Evolutionary conservation across 345 rosid genomes (phyloP).

Genomic region (Durio zibethinus): DNA sequence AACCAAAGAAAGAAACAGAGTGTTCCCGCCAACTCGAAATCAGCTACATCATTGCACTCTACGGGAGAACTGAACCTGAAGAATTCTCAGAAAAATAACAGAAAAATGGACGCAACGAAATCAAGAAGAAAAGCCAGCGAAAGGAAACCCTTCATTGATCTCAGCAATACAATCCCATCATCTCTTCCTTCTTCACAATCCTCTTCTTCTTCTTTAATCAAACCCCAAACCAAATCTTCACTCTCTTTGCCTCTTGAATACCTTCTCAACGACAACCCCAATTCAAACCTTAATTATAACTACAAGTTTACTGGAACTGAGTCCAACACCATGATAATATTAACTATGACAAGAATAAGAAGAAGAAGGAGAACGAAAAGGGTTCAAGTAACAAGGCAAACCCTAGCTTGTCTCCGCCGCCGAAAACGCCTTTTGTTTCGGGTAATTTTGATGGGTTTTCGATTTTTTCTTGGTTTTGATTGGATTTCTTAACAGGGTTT

Average conservation of each 20-base stretch:
- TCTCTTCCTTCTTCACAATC: not conserved
- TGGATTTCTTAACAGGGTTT: not conserved
- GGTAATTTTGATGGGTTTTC: not conserved
- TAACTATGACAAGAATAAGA: not conserved
- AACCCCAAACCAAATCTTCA: slow-evolving; percentile 1
- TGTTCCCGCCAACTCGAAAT: not conserved
- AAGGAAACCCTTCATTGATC: not conserved
- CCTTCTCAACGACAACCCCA: not conserved
- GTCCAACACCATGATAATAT: not conserved
- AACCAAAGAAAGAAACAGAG: not conserved
- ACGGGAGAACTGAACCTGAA: not conserved
- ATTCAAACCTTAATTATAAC: not conserved
- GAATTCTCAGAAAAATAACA: not conserved
- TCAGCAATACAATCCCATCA: not conserved
- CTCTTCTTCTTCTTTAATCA: not conserved
- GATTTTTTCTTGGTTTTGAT: not conserved
- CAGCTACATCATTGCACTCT: not conserved
- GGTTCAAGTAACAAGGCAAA: not conserved
- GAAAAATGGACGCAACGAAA: not conserved
- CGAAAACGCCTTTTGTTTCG: not conserved
- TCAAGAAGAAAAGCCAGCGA: not conserved
- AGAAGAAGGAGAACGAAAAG: not conserved
- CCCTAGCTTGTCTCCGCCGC: not conserved
- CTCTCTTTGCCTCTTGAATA: not conserved
- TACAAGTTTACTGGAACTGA: not conserved